Conservation (phyloP, 1,284 basidiomycete genomes). For the Erythrobasidium hasegawianum region DNA sequence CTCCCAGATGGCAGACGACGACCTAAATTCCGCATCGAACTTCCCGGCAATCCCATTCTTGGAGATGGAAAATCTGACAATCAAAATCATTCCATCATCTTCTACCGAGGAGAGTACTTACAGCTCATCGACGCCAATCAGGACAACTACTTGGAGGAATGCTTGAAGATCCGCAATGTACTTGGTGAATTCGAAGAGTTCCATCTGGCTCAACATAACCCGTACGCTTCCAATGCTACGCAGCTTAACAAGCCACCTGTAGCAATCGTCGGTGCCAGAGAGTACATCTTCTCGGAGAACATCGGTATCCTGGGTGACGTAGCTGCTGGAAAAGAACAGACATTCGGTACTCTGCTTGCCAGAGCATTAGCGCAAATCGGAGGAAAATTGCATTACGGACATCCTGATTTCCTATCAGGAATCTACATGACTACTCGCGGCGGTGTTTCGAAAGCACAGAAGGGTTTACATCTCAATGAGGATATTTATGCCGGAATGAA, state of each 20-base stretch:
- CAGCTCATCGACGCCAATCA: constrained; percentile 99
- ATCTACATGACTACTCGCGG: constrained; percentile 98
- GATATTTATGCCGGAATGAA: constrained; percentile 99
- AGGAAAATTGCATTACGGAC: constrained; percentile 97
- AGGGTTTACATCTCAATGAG: constrained; percentile 95
- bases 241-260: constrained; percentile 60
- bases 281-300: constrained; percentile 99
- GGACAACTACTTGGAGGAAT: constrained; percentile 99
- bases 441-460: constrained; percentile 97
- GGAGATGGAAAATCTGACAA: constrained; percentile 99
- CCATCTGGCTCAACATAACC: constrained; percentile 75
- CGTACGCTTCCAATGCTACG: constrained; percentile 73
- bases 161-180: constrained; percentile 96
- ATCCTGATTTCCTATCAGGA: constrained; percentile 97
- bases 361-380: constrained; percentile 95
- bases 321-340: constrained; percentile 98
- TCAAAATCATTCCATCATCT: constrained; percentile 98
- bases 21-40: constrained; percentile 97
- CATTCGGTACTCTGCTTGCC: constrained; percentile 94
- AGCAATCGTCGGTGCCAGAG: constrained; percentile 95
- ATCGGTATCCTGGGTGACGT: constrained; percentile 98
- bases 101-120: constrained; percentile 97
- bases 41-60: constrained; percentile 97
- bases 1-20: constrained; percentile 78
- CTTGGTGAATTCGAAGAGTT: constrained; percentile 98